Evolutionary conservation across 2,329 filamentous ascomycete genomes (phyloP), one percentile per base, ranked within the genome.

Genomic region (Scortechinia acanthostroma): DNA sequence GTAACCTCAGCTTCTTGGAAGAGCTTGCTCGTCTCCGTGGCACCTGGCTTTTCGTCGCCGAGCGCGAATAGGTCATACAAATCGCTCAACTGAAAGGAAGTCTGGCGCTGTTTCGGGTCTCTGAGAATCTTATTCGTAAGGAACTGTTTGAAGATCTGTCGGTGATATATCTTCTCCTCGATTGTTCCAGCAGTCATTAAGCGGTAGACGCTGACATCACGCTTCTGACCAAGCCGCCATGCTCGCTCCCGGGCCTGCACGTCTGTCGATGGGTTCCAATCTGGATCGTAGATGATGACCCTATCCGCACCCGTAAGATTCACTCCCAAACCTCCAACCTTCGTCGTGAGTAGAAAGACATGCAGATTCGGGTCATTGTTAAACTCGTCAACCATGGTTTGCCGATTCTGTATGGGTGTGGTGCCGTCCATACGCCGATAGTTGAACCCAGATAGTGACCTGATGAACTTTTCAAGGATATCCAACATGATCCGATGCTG

Each of bases 151-250:
- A 95, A 98, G 43, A 98, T 93, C 58, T 98, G 93, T 15, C 94
- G 86, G 62, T 98, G 91, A 51, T 97, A 98, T 22, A 98, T 98
- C 68, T 98, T 98, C 63, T 98, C 93, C 59, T 98, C 93, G 20
- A 98, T 98, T 0, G 94, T 98, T 1, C 93, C 93, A 3, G 91
- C 89, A 3, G 89, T 95, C 87, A 98, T 95, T n/a, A 98, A 74
- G 25, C 94, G 86, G 60, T 96, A 98, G 19, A 98, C 95, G 3
- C 89, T 91, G 21, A 98, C 93, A 42, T 95, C 89, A 45, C 86
- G 84, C 62, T 94, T 96, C 66, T 98, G 93, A 1, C 93, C 93
- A 2, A 98, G 69, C 47, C 93, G 82, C 93, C 93, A 98, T 4
- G 94, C 93, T 56, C 93, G 80, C 64, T 98, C 93, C 42, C 93